Percentiles rank a stretch among this genome's conserved stretches.
phyloP scores from a whole-genome alignment of 345 rosid genomes.

The Eucalyptus camaldulensis region DNA sequence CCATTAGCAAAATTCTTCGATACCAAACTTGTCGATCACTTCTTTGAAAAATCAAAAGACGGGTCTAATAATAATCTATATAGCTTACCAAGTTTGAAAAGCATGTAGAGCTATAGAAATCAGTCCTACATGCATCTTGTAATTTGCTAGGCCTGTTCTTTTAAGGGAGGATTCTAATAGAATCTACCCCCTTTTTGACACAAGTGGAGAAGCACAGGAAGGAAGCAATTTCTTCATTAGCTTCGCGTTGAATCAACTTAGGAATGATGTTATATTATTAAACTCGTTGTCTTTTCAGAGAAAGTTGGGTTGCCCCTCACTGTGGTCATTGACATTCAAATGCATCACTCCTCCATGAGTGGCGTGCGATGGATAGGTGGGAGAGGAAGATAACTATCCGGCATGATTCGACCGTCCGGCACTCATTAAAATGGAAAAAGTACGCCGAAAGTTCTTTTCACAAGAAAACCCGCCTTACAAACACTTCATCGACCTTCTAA shows the following conservation, averaged over 20 bases:
- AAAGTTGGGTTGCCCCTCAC: not conserved
- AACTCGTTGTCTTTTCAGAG: not conserved
- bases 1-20: not conserved
- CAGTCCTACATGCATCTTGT: not conserved
- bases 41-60: not conserved
- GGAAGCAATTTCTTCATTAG: not conserved
- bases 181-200: not conserved
- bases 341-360: not conserved
- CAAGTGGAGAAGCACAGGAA: not conserved
- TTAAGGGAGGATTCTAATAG: not conserved
- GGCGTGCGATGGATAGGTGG: not conserved
- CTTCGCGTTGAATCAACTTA: not conserved
- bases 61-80: not conserved
- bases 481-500: not conserved
- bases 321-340: not conserved
- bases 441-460: not conserved
- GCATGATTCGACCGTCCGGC: not conserved
- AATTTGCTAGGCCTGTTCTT: not conserved
- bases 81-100: not conserved
- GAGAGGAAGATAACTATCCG: not conserved
- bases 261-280: not conserved
- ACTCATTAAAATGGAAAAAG: not conserved
- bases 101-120: not conserved
- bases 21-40: not conserved
- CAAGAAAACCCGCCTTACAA: not conserved